Percentiles rank a stretch among this genome's conserved stretches.
These are phyloP conservation scores for Acidomyces sp. DNA, from an alignment of 495 filamentous ascomycete genomes.

Conservation along the genomic window DNA sequence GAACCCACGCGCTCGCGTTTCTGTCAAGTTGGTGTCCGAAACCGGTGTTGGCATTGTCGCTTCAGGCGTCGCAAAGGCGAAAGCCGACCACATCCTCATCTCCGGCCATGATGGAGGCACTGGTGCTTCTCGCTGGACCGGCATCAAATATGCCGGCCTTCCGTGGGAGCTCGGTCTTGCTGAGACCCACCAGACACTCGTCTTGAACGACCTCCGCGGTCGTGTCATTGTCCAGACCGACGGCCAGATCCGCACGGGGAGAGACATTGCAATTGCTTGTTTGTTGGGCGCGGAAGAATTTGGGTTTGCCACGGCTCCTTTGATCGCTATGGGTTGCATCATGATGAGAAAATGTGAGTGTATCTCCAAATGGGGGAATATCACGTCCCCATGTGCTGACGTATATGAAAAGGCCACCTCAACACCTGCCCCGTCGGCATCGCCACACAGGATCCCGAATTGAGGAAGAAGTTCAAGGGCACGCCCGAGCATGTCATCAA, in stretches of 20 bases:
- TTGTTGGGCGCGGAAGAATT: constrained; percentile 95
- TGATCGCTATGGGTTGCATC: constrained; percentile 97
- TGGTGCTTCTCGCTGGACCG: constrained; percentile 95
- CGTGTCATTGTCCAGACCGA: constrained; percentile 97
- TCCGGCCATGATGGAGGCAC: constrained; percentile 98
- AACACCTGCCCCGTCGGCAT: constrained; percentile 97
- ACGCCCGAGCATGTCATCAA: constrained; percentile 98
- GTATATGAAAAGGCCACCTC: constrained; percentile 8
- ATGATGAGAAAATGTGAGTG: constrained; percentile 80
- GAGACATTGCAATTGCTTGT: constrained; percentile 93
- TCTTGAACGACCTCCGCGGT: constrained; percentile 92
- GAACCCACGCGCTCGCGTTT: constrained; percentile 88
- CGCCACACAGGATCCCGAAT: constrained; percentile 88
- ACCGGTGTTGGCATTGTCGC: constrained; percentile 97
- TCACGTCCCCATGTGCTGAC: neutral
- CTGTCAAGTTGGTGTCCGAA: constrained; percentile 96
- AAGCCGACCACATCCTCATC: constrained; percentile 95
- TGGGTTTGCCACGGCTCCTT: constrained; percentile 92
- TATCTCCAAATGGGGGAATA: no score
- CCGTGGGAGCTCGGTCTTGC: constrained; percentile 98
- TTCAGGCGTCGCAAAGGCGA: constrained; percentile 96
- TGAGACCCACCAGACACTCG: constrained; percentile 97
- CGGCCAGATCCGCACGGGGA: constrained; percentile 85
- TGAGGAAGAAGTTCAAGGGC: constrained; percentile 88
- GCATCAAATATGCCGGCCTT: constrained; percentile 98